phyloP scores from a whole-genome alignment of 768 basidiomycete species.

The Rhizopogon rudus region DNA sequence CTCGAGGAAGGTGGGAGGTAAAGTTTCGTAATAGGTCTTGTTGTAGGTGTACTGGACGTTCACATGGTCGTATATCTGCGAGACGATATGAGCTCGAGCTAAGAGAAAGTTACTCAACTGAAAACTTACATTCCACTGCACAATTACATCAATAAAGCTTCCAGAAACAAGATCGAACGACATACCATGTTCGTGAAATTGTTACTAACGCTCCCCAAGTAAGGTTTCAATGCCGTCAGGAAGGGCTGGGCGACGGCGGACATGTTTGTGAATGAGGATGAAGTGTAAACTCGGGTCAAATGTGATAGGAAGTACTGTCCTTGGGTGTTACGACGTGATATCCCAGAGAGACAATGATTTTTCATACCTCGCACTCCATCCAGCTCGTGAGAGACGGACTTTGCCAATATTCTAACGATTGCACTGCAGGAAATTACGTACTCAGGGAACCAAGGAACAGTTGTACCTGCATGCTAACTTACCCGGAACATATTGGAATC shows the following conservation, averaged over 20 bases:
- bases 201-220: constrained; percentile 19
- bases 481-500: constrained; percentile 80
- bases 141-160: neutral
- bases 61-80: constrained; percentile 65
- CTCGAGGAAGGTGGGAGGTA: constrained; percentile 64
- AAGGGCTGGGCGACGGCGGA: constrained; percentile 17
- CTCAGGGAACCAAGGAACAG: neutral
- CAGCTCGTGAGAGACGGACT: constrained; percentile 72
- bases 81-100: neutral
- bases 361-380: constrained; percentile 50
- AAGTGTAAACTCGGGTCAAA: constrained; percentile 25
- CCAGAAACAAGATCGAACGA: neutral
- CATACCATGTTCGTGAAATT: constrained; percentile 29
- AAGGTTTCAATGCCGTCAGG: constrained; percentile 19
- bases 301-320: constrained; percentile 24
- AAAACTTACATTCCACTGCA: constrained; percentile 60
- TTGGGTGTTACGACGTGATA: neutral
- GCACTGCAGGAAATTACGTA: constrained; percentile 7
- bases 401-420: constrained; percentile 52
- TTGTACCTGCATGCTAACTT: neutral
- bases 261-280: constrained; percentile 17
- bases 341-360: neutral
- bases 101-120: neutral
- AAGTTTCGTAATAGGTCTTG: constrained; percentile 64
- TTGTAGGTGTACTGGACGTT: constrained; percentile 71